These are phyloP conservation scores for Eucalyptus tenuipes DNA, from an alignment of 345 rosid species.

Conservation along the genomic window DNA sequence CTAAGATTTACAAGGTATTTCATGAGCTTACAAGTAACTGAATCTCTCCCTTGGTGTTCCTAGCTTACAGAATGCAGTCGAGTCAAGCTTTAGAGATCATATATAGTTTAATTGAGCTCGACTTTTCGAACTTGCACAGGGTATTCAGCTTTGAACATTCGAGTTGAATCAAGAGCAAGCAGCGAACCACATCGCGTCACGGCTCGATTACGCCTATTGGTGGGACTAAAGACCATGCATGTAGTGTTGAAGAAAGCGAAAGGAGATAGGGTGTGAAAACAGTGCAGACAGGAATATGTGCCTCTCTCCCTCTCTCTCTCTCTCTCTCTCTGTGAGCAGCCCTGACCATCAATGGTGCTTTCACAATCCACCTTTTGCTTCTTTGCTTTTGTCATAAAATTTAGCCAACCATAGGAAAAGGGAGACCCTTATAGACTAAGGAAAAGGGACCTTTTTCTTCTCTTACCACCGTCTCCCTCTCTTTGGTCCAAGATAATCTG, in stretches of 20 bases:
- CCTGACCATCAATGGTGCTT: slow-evolving; percentile 21
- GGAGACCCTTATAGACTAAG: neutral
- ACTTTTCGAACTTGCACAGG: neutral
- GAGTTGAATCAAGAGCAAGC: neutral
- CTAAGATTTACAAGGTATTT: neutral
- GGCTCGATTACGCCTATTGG: neutral
- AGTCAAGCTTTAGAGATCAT: neutral
- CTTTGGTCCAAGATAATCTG: neutral
- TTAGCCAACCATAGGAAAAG: neutral
- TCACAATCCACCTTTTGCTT: neutral
- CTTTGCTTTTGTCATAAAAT: neutral
- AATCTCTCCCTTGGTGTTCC: neutral
- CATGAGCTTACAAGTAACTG: neutral
- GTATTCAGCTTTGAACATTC: neutral
- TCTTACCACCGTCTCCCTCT: neutral
- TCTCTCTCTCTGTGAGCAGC: neutral
- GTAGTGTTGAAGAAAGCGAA: neutral
- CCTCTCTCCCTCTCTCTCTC: neutral
- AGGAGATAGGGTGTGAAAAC: neutral
- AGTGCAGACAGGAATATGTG: slow-evolving; percentile 13
- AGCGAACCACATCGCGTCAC: neutral
- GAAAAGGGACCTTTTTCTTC: neutral
- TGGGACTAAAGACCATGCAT: neutral
- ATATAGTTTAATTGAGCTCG: neutral
- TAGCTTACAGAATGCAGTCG: neutral